Evolutionary conservation across 2,329 filamentous ascomycete genomes (phyloP).

Genomic region (Hymenoscyphus scutula): DNA sequence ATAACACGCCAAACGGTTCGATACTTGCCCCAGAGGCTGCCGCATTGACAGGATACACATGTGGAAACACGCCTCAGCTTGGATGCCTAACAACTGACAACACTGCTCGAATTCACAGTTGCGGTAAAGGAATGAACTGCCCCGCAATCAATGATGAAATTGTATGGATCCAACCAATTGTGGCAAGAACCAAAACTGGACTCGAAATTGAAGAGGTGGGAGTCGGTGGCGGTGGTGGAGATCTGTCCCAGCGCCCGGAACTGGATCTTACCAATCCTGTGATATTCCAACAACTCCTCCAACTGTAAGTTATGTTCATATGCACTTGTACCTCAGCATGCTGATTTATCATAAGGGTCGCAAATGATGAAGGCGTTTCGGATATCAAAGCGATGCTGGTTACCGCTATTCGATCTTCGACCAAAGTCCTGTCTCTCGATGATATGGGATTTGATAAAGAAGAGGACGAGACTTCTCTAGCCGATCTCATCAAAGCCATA

Average conservation of each 20-base stretch:
- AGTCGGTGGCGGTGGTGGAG: constrained; percentile 74
- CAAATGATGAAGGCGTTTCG: not conserved
- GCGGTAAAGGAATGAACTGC: constrained; percentile 70
- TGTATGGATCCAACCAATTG: constrained; percentile 76
- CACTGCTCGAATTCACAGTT: constrained; percentile 74
- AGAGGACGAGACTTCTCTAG: constrained; percentile 24
- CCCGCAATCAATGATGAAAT: constrained; percentile 49
- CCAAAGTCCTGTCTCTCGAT: constrained; percentile 29
- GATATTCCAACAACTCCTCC: constrained; percentile 51
- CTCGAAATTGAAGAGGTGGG: constrained; percentile 69
- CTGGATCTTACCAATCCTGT: constrained; percentile 54
- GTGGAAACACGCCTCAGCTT: constrained; percentile 66
- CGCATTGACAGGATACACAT: constrained; percentile 68
- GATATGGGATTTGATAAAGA: constrained; percentile 22
- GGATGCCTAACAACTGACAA: constrained; percentile 70
- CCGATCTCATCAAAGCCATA: constrained; percentile 29
- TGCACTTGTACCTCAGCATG: constrained; percentile 4
- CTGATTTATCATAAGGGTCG: not conserved
- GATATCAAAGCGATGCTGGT: constrained; percentile 29
- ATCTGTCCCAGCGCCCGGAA: constrained; percentile 66
- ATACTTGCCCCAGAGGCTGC: constrained; percentile 58
- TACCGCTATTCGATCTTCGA: constrained; percentile 23
- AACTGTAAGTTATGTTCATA: constrained; percentile 43
- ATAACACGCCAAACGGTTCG: constrained; percentile 34
- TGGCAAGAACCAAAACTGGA: constrained; percentile 61